Conservation (phyloP, 495 filamentous ascomycete species). For the Chaetomium tenue region DNA sequence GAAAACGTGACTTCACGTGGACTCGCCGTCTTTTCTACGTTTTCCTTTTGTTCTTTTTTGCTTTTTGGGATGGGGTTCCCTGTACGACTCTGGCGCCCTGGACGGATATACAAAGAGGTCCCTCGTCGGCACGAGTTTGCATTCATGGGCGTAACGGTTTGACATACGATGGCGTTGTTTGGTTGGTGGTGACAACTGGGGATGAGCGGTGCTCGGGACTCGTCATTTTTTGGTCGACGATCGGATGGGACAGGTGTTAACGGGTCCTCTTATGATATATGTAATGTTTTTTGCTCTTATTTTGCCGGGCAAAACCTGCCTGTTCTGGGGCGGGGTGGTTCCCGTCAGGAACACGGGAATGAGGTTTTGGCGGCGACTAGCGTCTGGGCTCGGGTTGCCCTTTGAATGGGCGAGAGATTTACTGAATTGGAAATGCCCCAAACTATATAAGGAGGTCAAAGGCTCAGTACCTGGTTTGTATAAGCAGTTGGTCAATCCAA, state of each 20-base stretch:
- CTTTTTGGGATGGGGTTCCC: background rate
- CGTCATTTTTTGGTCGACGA: background rate
- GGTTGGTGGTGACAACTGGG: background rate
- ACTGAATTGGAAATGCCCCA: too few species aligned
- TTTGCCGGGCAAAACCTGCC: too few species aligned
- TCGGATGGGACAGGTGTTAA: too few species aligned
- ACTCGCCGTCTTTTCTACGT: background rate
- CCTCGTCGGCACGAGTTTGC: background rate
- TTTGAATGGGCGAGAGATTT: too few species aligned
- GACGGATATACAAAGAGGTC: background rate
- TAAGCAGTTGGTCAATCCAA: too few species aligned
- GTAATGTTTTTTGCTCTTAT: conserved; percentile 6
- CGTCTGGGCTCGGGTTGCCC: too few species aligned
- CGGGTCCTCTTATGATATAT: conserved; percentile 5
- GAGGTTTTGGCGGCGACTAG: too few species aligned
- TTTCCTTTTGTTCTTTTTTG: conserved; percentile 12
- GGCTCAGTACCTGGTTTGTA: too few species aligned
- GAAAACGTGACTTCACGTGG: background rate
- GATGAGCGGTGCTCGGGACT: background rate
- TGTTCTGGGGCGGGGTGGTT: too few species aligned
- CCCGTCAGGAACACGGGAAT: too few species aligned
- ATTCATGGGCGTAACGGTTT: background rate
- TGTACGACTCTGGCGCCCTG: background rate
- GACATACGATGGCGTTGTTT: background rate
- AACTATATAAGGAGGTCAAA: too few species aligned